Percentiles rank a stretch among this genome's conserved stretches.
phyloP scores from a whole-genome alignment of 2,329 filamentous ascomycete species.

The Aspergillus aculeatus region DNA sequence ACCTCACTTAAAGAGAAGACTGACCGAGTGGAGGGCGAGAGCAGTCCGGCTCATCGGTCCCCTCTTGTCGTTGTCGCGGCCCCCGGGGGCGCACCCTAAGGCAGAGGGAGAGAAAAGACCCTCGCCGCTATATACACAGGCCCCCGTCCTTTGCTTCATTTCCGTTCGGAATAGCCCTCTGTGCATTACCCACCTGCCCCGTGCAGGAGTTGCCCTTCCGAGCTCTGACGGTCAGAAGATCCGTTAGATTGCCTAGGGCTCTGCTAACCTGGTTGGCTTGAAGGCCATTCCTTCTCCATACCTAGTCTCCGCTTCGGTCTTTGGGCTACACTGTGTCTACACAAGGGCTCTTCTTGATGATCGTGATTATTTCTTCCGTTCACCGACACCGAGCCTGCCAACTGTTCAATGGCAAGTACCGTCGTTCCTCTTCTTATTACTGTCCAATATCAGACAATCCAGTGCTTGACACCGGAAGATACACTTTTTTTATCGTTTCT shows the following conservation, averaged over 20 bases:
- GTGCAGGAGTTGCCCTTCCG: slow-evolving; percentile 15
- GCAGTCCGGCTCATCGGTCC: not conserved
- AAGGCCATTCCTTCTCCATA: slow-evolving; percentile 14
- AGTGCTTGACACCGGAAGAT: not conserved
- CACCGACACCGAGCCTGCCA: not conserved
- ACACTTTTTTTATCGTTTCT: too few species aligned
- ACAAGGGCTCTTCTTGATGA: slow-evolving; percentile 2
- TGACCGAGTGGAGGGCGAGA: not conserved
- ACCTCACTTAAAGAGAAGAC: not conserved
- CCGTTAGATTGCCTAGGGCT: slow-evolving; percentile 7
- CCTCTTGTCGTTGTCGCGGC: not conserved
- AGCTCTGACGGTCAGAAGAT: slow-evolving; percentile 6
- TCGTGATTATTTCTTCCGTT: not conserved
- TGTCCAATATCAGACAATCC: not conserved
- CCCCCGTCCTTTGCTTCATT: slow-evolving; percentile 13
- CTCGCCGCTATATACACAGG: slow-evolving; percentile 4
- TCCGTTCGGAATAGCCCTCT: slow-evolving; percentile 11
- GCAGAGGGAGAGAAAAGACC: not conserved
- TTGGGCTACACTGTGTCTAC: slow-evolving; percentile 5
- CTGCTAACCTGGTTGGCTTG: slow-evolving; percentile 8
- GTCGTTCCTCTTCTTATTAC: not conserved
- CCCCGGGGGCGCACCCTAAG: slow-evolving; percentile 1
- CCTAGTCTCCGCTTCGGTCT: slow-evolving; percentile 6
- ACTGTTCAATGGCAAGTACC: not conserved
- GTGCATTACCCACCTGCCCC: slow-evolving; percentile 12